Conservation (phyloP, 352 stramenopile genomes). For the Pythium plurisporium region DNA sequence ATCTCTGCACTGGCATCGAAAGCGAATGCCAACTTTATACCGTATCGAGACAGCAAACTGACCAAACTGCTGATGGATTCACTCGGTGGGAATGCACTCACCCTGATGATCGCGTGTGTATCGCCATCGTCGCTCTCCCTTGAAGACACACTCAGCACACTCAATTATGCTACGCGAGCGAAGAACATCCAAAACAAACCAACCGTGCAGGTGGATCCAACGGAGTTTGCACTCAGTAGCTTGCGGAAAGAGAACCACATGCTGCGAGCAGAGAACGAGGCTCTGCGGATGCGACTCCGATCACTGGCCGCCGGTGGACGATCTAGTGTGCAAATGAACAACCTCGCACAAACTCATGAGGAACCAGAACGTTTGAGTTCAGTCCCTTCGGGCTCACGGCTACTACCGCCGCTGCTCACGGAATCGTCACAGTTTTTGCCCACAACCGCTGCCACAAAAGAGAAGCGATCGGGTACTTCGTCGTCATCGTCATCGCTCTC, state of each 20-base stretch:
- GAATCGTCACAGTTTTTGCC: constrained; percentile 22
- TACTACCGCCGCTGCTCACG: constrained; percentile 27
- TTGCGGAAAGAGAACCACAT: constrained; percentile 63
- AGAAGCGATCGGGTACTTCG: not conserved
- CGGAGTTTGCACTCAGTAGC: constrained; percentile 51
- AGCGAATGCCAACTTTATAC: constrained; percentile 47
- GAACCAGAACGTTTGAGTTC: constrained; percentile 2
- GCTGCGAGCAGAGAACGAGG: constrained; percentile 53
- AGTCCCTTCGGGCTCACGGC: constrained; percentile 23
- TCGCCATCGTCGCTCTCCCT: constrained; percentile 49
- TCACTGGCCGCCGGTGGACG: constrained; percentile 17
- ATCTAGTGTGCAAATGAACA: not conserved
- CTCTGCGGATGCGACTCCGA: constrained; percentile 30
- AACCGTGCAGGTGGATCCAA: constrained; percentile 60
- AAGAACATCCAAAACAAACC: constrained; percentile 87
- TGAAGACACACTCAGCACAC: constrained; percentile 78
- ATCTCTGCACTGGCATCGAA: constrained; percentile 70
- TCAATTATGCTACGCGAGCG: constrained; percentile 81
- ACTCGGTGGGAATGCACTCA: constrained; percentile 74
- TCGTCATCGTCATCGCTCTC: constrained; percentile 20
- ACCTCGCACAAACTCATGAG: constrained; percentile 14
- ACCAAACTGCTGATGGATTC: constrained; percentile 86
- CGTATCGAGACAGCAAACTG: constrained; percentile 83
- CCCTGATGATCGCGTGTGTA: constrained; percentile 82
- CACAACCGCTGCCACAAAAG: not conserved